Evolutionary conservation across 1,284 basidiomycete genomes (phyloP).

Genomic region (Moniliophthora roreri): DNA sequence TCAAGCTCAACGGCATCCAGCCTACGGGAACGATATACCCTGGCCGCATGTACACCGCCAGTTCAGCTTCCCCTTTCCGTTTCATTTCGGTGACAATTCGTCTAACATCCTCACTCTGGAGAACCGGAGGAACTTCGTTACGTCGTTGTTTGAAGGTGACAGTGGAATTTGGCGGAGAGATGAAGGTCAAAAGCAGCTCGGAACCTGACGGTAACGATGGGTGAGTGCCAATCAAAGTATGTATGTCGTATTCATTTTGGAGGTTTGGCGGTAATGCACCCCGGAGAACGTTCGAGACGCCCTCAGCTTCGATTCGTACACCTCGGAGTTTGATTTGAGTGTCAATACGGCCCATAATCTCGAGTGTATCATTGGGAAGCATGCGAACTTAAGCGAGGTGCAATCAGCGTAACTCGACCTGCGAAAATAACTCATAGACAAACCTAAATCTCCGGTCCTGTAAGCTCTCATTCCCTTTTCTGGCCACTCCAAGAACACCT

Average conservation of each 20-base stretch:
- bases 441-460: constrained; percentile 49
- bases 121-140: constrained; percentile 6
- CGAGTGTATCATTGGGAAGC: constrained; percentile 51
- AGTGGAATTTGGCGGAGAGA: constrained; percentile 23
- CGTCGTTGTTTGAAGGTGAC: constrained; percentile 13
- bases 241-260: constrained; percentile 26
- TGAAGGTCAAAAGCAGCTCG: constrained; percentile 41
- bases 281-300: constrained; percentile 39
- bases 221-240: constrained; percentile 38
- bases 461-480: constrained; percentile 41
- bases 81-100: constrained; percentile 8
- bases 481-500: constrained; percentile 50
- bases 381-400: constrained; percentile 35
- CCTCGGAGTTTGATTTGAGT: constrained; percentile 53
- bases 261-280: constrained; percentile 23
- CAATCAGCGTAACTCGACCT: neutral
- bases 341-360: constrained; percentile 57
- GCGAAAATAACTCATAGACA: neutral
- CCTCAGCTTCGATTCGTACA: constrained; percentile 45
- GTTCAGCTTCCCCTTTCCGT: constrained; percentile 9
- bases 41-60: constrained; percentile 16
- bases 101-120: neutral
- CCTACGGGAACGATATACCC: constrained; percentile 17
- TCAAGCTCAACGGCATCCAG: constrained; percentile 17
- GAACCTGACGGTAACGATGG: constrained; percentile 28